Evolutionary conservation across 805 yeast species (phyloP), one percentile per base, ranked within the genome.

Genomic region (Saturnispora quitensis): DNA sequence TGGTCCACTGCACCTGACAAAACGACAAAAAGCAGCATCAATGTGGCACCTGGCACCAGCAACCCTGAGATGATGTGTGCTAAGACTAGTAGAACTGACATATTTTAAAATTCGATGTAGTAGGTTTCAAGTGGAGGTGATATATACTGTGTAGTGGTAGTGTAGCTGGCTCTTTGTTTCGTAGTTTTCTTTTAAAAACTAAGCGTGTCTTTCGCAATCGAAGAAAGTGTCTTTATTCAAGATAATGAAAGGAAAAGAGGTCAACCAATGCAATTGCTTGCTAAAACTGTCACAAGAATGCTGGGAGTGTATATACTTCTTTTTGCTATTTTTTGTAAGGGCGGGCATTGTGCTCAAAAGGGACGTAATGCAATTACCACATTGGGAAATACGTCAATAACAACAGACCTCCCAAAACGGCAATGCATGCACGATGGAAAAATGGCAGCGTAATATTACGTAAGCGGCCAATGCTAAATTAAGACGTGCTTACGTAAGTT

Each of bases 1-100:
- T 71, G 66, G 56, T 73, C 64, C 33, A 81, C 71, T 2, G 85
- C 70, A 49, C 91, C 90, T 2, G 89, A 80, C 53, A 84, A 73
- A 17, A 83, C 73, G 48, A 79, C 73, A 55, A 86, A 77, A 36
- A 86, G 62, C 52, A 82, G 68, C 47, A 78, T 61, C 53, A 80
- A 59, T 34, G 78, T 69, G 53, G 76, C 61, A 62, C 80, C 72
- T 1, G 79, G 78, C 50, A 77, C 64, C 49, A 68, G 64, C 0
- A 70, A 55, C 6, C 67, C 77, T 2, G 65, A 54, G 5, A 61
- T 33, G 5, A 57, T 13, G 25, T 18, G 25, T 18, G 15, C 25
- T 27, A 48, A 18, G 17, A 33, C 33, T 22, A 22, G 12, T 9
- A 40, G 27, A 18, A 48, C n/a, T 4, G 27, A 22, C 40, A 34